Conservation (phyloP, 441 rosid genomes). For the Capsella rubella region DNA sequence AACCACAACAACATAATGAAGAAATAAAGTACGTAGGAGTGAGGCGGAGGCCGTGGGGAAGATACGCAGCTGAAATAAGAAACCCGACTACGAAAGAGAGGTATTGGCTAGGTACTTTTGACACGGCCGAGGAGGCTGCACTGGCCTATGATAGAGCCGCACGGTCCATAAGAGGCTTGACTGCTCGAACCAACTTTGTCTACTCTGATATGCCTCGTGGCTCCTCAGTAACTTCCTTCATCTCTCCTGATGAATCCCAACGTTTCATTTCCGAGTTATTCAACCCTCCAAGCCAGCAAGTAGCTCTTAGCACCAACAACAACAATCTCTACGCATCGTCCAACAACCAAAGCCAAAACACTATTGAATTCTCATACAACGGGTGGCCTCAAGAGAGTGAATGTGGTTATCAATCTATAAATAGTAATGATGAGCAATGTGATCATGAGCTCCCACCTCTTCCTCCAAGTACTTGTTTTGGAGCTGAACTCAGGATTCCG, state of each 20-base stretch:
- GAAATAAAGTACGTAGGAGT: slow-evolving; percentile 74
- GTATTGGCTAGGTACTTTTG: slow-evolving; percentile 87
- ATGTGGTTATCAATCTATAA: slow-evolving; percentile 46
- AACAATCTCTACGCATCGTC: slow-evolving; percentile 13
- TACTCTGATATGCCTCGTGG: slow-evolving; percentile 84
- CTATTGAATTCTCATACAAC: slow-evolving; percentile 44
- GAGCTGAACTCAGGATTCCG: slow-evolving; percentile 47
- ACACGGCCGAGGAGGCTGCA: slow-evolving; percentile 85
- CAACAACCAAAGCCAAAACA: slow-evolving; percentile 31
- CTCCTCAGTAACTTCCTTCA: slow-evolving; percentile 78
- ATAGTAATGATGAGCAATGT: slow-evolving; percentile 44
- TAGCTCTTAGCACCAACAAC: slow-evolving; percentile 36
- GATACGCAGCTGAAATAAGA: slow-evolving; percentile 94
- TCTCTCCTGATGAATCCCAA: slow-evolving; percentile 79
- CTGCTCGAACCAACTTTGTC: slow-evolving; percentile 88
- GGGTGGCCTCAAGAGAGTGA: slow-evolving; percentile 49
- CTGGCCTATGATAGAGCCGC: slow-evolving; percentile 86
- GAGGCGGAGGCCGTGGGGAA: slow-evolving; percentile 87
- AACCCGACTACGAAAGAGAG: slow-evolving; percentile 84
- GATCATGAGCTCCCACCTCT: slow-evolving; percentile 75
- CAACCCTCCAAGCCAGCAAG: slow-evolving; percentile 42
- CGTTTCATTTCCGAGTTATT: slow-evolving; percentile 56
- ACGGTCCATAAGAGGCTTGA: slow-evolving; percentile 77
- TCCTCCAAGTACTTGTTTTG: slow-evolving; percentile 68
- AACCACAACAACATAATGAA: slow-evolving; percentile 43